Evolutionary conservation across 306 rosid species (phyloP), one percentile per base, ranked within the genome.

Genomic region (Pueraria montana): DNA sequence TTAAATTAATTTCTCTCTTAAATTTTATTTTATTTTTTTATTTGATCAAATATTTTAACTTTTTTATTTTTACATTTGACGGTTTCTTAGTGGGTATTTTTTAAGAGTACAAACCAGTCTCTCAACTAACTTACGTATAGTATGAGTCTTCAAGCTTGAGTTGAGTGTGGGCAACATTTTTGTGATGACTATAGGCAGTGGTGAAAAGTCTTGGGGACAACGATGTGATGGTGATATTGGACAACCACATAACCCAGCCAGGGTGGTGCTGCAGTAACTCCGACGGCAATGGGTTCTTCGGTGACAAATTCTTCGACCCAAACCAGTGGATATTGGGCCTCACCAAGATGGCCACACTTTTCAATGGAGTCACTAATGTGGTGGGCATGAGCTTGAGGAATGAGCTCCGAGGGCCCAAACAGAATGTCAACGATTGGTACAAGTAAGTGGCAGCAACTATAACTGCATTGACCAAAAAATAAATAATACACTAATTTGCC

Each of bases 311-410:
- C 52, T 94, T 94, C 83, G 71, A 90, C 80, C 96, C 98, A 0
- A 88, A 90, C 56, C 68, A 79, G 2, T 92, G 98, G 98, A 50
- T 91, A 20, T 38, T 46, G 24, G 98, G 98, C 43, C 94, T 94
- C 10, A 90, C 94, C 30, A 80, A 88, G 40, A 92, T 94, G 92
- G 98, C 98, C n/a, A 69, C 93, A 1, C 64, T 92, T 83, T 94
- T 94, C 76, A 92, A 83, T 0, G 96, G 92, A 1, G 83, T 87
- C 13, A 6, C 78, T 20, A 88, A 84, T 80, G 97, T 94, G 68
- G 88, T 94, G 8, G 98, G 88, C 7, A 92, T 94, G 94, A 94
- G 98, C 89, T 84, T 94, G 79, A 92, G 98, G 84, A 94, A 94
- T 43, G 98, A 94, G 71, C 96, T 94, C 30, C 86, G 97, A 45